A percentile compares a stretch with the other conserved stretches of the same genome.
Conservation (phyloP, 768 basidiomycete species). For the Lyophyllum atratum region DNA sequence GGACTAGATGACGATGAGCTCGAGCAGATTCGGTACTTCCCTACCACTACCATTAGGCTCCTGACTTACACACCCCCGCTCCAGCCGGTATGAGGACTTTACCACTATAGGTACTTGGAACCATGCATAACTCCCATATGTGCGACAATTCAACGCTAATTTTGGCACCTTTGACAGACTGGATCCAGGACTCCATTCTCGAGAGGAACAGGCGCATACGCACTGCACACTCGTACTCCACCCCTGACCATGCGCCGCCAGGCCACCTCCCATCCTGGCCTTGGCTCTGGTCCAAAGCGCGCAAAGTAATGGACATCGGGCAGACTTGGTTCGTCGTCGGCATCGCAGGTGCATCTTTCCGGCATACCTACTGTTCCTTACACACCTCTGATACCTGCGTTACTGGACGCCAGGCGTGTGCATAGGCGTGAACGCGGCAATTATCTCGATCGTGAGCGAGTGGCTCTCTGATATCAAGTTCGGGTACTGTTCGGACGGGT, state of each 20-base stretch:
- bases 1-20: constrained; percentile 67
- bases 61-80: constrained; percentile 16
- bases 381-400: not conserved
- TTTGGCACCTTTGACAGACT: constrained; percentile 55
- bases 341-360: constrained; percentile 73
- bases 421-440: constrained; percentile 92
- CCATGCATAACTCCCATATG: not conserved
- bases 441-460: constrained; percentile 93
- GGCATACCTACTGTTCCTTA: not conserved
- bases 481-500: constrained; percentile 94
- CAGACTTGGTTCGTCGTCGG: constrained; percentile 94
- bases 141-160: not conserved
- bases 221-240: constrained; percentile 46
- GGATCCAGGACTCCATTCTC: constrained; percentile 94
- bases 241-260: constrained; percentile 43
- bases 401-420: constrained; percentile 60
- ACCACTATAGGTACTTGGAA: constrained; percentile 80
- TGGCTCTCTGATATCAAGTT: constrained; percentile 99
- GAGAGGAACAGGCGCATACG: constrained; percentile 82
- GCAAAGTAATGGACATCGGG: constrained; percentile 63
- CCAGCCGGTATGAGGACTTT: constrained; percentile 92
- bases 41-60: not conserved
- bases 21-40: constrained; percentile 59
- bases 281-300: constrained; percentile 64
- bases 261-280: constrained; percentile 48